Conservation (phyloP, 495 filamentous ascomycete species). For the Hypomontagnella submonticulosa region DNA sequence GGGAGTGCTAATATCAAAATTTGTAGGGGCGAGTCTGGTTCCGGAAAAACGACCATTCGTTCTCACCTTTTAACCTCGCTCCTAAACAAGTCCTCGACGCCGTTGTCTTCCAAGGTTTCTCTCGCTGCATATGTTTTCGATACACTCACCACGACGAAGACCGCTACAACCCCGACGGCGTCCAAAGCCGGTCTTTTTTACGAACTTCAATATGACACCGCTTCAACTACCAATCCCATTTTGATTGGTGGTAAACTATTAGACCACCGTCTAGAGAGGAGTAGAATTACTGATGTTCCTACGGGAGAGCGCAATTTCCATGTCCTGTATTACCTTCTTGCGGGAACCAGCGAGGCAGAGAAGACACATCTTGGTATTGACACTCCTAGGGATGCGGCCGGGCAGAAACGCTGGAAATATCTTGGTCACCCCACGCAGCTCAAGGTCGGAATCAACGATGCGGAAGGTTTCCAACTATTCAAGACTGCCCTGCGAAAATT, state of each 20-base stretch:
- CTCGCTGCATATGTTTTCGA: slow-evolving; percentile 96
- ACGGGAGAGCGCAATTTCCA: slow-evolving; percentile 98
- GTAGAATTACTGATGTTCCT: slow-evolving; percentile 87
- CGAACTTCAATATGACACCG: slow-evolving; percentile 94
- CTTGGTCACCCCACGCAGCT: slow-evolving; percentile 95
- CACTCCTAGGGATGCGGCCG: slow-evolving; percentile 59
- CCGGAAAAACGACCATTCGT: slow-evolving; percentile 94
- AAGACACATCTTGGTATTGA: slow-evolving; percentile 91
- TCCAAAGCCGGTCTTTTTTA: slow-evolving; percentile 95
- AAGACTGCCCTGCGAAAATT: slow-evolving; percentile 94
- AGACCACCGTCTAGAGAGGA: slow-evolving; percentile 91
- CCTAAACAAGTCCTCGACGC: slow-evolving; percentile 87
- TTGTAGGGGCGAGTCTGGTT: slow-evolving; percentile 87
- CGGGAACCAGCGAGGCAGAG: slow-evolving; percentile 90
- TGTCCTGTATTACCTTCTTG: slow-evolving; percentile 91
- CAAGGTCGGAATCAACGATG: slow-evolving; percentile 95
- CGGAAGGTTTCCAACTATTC: slow-evolving; percentile 95
- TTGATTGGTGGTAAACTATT: slow-evolving; percentile 94
- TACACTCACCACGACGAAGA: slow-evolving; percentile 97
- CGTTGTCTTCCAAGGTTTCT: slow-evolving; percentile 89
- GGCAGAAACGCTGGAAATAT: slow-evolving; percentile 89
- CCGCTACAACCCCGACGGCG: slow-evolving; percentile 90
- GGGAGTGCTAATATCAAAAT: slow-evolving; percentile 40
- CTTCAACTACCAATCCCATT: slow-evolving; percentile 79
- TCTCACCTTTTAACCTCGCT: slow-evolving; percentile 86